Evolutionary conservation across 2,329 filamentous ascomycete genomes (phyloP), one percentile per base, ranked within the genome.

Genomic region (Rutstroemia sp.): DNA sequence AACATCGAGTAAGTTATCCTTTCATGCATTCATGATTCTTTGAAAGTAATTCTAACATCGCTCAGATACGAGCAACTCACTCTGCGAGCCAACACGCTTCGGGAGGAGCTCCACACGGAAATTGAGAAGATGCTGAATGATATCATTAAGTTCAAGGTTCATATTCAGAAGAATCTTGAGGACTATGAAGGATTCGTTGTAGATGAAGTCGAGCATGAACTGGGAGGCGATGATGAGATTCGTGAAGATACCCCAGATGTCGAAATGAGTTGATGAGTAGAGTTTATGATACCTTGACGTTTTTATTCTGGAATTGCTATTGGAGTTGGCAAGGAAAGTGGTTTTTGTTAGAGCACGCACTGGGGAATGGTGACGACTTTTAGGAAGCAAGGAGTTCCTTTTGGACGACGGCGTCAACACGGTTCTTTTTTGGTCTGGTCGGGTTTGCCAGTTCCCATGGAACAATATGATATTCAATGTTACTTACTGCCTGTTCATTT

Each of bases 101-200:
- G 94, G n/a, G 94, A 99, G 71, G 92, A 97, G 70, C 78, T 99
- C n/a, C 94, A 99, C 71, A 96, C 91, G 0, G 92, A 96, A 71
- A 89, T 96, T 66, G 94, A 96, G 74, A 87, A 86, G 65, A 95
- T 97, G 82, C 76, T 99, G 58, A 95, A 96, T 73, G 92, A 97
- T 69, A 88, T 96, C 60, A 95, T 97, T 75, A 92, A 95, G 68
- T 97, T 99, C 82, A 99, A 99, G 75, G 89, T 99, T 62, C 92
- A 97, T 68, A 79, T 99, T 51, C 94, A 99, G 72, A 92, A 91
- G 74, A 87, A 84, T 58, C 76, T 99, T 54, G 92, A 96, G 69
- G 89, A 94, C 67, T 97, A 96, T 71, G 94, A 99, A 73, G 84
- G 86, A 56, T 96, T 96, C 69, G 90, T 96, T 6, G 86, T 89